Conservation (phyloP, 169 alveolate genomes). For the Babesia gibsoni region DNA sequence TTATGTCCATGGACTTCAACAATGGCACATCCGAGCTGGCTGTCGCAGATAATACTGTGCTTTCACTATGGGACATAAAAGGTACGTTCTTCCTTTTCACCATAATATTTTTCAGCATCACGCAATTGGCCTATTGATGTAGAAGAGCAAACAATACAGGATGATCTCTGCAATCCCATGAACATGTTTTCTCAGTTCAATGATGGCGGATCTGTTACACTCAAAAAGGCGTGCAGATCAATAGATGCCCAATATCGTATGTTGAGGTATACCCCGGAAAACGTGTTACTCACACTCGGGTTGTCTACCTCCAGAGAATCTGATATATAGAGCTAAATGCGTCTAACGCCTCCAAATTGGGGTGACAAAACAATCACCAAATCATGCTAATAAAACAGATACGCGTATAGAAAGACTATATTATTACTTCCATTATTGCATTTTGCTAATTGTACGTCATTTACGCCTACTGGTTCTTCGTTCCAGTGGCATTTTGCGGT, state of each 20-base stretch:
- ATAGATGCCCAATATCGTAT: slow-evolving; percentile 20
- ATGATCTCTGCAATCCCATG: background rate
- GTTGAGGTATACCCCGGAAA: slow-evolving; percentile 56
- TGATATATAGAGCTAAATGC: too few species aligned
- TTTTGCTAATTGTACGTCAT: too few species aligned
- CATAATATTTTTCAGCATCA: background rate
- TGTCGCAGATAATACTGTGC: slow-evolving; percentile 14
- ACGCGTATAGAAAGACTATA: too few species aligned
- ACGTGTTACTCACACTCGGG: slow-evolving; percentile 55
- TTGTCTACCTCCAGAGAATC: slow-evolving; percentile 28
- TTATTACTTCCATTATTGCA: too few species aligned
- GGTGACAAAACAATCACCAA: too few species aligned
- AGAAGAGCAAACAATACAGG: background rate
- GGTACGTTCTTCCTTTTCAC: background rate
- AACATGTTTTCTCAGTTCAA: slow-evolving; percentile 7
- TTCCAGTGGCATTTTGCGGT: too few species aligned
- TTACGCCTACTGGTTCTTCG: too few species aligned
- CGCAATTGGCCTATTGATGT: background rate
- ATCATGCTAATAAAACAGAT: too few species aligned
- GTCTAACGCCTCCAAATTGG: too few species aligned
- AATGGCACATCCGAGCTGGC: slow-evolving; percentile 38
- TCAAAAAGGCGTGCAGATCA: slow-evolving; percentile 23
- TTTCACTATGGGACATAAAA: slow-evolving; percentile 54
- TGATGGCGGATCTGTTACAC: slow-evolving; percentile 15
- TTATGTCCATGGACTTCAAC: slow-evolving; percentile 43